Evolutionary conservation across 257 asterid species (phyloP).

Genomic region (Apocynum venetum): DNA sequence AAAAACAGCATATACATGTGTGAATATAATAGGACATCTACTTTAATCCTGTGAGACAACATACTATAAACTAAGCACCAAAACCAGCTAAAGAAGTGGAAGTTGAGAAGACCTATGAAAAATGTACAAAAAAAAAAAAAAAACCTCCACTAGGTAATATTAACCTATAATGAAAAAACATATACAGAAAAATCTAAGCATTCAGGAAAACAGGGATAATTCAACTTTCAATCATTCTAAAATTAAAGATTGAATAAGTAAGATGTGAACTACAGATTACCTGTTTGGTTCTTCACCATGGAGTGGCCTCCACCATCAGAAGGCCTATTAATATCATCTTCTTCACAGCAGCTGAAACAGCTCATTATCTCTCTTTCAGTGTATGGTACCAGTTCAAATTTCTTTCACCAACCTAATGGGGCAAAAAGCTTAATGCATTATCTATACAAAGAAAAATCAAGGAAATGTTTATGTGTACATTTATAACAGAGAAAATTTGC

Average conservation of each 20-base stretch:
- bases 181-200: background rate
- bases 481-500: background rate
- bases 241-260: constrained; percentile 2
- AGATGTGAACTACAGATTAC: constrained; percentile 30
- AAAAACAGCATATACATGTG: background rate
- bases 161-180: background rate
- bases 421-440: background rate
- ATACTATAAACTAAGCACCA: background rate
- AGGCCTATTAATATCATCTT: constrained; percentile 50
- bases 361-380: constrained; percentile 41
- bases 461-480: background rate
- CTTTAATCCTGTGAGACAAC: background rate
- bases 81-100: background rate
- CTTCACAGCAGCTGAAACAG: constrained; percentile 69
- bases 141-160: background rate
- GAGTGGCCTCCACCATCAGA: constrained; percentile 55
- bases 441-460: background rate
- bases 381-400: background rate
- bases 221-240: background rate
- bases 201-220: background rate
- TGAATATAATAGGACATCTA: background rate
- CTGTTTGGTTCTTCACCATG: constrained; percentile 45
- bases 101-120: background rate
- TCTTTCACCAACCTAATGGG: background rate
- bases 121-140: background rate